Evolutionary conservation across 257 asterid species (phyloP), one percentile per base, ranked within the genome.

Genomic region (Coffea eugenioides): DNA sequence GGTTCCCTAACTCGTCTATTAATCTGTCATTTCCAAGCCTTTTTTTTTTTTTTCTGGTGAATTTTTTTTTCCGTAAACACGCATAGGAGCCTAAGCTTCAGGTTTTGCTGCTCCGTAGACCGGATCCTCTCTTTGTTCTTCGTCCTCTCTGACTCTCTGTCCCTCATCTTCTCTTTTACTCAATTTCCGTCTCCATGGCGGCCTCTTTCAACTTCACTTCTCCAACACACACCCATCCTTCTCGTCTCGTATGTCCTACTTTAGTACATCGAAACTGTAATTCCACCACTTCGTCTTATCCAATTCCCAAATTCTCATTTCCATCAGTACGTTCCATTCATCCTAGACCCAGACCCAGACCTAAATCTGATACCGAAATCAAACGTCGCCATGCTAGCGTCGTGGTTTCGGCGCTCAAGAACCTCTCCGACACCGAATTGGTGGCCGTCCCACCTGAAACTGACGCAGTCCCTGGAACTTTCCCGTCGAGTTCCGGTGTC

Each of bases 401-500:
- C 76, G 77, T 85, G 74, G 96, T 95, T 85, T 87, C 92, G 64
- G 96, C 97, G 74, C 79, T 92, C 83, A 92, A 84, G 79, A 95
- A 91, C 77, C 84, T 95, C 0, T 84, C 97, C n/a, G 96, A 92
- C 66, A 80, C 89, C 21, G 96, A 89, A 0, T 73, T 74, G 76
- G 91, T 90, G 9, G 46, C 85, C n/a, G 86, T 92, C 21, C 94
- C 98, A 15, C 16, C 87, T 31, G 91, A 88, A 66, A 18, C 72
- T 46, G 82, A 81, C 73, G 82, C 76, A 81, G 84, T 85, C 11
- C 6, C 81, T 27, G 91, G 90, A 71, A 67, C 64, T 21, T 71
- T 93, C 73, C 97, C 98, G 18, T 83, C 97, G 1, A 84, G 73
- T 80, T 82, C 97, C 77, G 99, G 98, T 20, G 99, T 95, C 11